phyloP scores from a whole-genome alignment of 2,329 filamentous ascomycete species.

The Pseudocercospora cruenta region DNA sequence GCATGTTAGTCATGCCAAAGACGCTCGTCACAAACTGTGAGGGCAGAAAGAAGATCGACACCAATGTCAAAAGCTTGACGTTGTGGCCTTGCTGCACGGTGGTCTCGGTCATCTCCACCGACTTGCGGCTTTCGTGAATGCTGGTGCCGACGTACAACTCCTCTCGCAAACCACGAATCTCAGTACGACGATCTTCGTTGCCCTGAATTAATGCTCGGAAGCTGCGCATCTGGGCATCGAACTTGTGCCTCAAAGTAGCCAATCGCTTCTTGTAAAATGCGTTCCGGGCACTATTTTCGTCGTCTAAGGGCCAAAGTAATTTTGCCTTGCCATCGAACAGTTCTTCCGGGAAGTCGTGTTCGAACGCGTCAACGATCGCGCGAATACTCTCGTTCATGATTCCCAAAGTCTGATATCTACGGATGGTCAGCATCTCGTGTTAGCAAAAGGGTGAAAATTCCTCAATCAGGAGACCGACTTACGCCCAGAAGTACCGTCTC shows the following conservation, averaged over 20 bases:
- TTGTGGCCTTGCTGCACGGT: constrained; percentile 64
- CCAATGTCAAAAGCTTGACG: constrained; percentile 63
- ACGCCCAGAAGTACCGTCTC: constrained; percentile 66
- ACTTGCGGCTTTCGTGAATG: constrained; percentile 63
- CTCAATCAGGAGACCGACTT: no score
- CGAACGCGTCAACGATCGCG: constrained; percentile 60
- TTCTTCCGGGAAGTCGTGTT: constrained; percentile 61
- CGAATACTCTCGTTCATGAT: constrained; percentile 64
- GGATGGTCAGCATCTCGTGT: background rate
- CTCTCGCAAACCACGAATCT: constrained; percentile 61
- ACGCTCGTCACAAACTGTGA: constrained; percentile 65
- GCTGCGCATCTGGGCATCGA: constrained; percentile 57
- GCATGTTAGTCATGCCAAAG: constrained; percentile 57
- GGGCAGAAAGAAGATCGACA: constrained; percentile 65
- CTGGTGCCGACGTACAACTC: constrained; percentile 66
- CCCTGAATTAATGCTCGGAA: constrained; percentile 50
- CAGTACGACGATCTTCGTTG: constrained; percentile 59
- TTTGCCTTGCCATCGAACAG: constrained; percentile 62
- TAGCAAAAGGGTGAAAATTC: no score
- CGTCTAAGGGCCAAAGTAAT: constrained; percentile 59
- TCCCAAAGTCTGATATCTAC: constrained; percentile 57
- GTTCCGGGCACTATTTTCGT: constrained; percentile 51
- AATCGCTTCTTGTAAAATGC: constrained; percentile 56
- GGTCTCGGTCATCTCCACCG: constrained; percentile 59
- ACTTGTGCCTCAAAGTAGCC: constrained; percentile 50